Base-by-base conservation (phyloP, 1,284 basidiomycete species). In the Xerocomus amazonicus region DNA sequence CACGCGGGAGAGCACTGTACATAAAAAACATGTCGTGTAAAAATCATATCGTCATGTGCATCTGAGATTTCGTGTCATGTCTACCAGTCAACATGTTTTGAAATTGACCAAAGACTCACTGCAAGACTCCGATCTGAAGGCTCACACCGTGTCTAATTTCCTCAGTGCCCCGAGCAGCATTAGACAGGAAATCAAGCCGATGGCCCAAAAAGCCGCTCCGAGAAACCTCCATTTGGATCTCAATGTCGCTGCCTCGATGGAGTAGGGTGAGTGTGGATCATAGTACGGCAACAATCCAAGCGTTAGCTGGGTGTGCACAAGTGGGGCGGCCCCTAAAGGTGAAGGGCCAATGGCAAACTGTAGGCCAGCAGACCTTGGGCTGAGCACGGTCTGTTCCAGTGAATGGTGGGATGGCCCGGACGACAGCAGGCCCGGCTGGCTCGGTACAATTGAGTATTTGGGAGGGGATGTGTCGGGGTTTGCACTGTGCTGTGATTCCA, bases 191-290 rank as follows among this genome's bases (percentile, higher is more conserved):
- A 66, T 68, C 51, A 75, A 59, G n/a, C 59, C 65, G 12, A 75
- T 23, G 8, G 69, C 75, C 67, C 73, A 78, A 17, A 72, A 43
- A 10, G 70, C 51, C 8, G 74, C 73, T 35, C 63, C 65, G 16
- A 72, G 53, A 57, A 81, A 80, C 55, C 76, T 70, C 70, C 71
- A 59, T 48, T 69, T 66, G 43, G 76, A 76, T 49, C 74, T 68
- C 38, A 59, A 60, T 59, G 67, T 74, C 55, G 70, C 83, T 59
- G 62, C 76, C 61, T 57, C 69, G 47, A 69, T 68, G 59, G 66
- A 72, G 47, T 75, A 67, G 26, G 66, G 60, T 28, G 75, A 75
- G 17, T 65, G 71, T 14, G 73, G 69, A 55, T 77, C 79, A 59
- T 79, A 73, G 58, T 80, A 81, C 9, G 76, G 71, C 49, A 73